phyloP scores from a whole-genome alignment of 345 rosid species.

The Cardiospermum halicacabum region DNA sequence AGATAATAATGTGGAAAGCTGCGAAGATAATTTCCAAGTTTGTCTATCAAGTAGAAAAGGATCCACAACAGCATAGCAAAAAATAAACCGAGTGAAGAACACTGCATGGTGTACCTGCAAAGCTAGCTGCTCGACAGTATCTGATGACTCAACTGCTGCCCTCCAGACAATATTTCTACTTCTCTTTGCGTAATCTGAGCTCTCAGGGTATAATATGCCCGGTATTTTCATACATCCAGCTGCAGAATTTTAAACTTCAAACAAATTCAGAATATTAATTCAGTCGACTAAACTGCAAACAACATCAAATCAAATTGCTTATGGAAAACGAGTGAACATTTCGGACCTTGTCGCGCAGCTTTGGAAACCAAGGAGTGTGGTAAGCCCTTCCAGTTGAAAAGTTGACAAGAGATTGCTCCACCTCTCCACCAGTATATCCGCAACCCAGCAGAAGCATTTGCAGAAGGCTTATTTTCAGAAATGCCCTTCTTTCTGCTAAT shows the following conservation, averaged over 20 bases:
- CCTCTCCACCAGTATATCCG: conserved; percentile 96
- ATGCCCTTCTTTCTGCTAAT: conserved; percentile 57
- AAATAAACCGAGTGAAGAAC: background rate
- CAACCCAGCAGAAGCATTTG: conserved; percentile 57
- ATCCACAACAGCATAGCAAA: background rate
- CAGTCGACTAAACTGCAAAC: conserved; percentile 19
- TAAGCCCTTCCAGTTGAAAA: conserved; percentile 82
- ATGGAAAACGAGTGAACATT: conserved; percentile 24
- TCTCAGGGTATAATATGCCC: conserved; percentile 79
- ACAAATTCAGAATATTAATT: conserved; percentile 36
- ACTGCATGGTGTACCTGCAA: conserved; percentile 52
- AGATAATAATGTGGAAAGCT: background rate
- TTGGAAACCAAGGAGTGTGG: conserved; percentile 61
- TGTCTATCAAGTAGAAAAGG: background rate
- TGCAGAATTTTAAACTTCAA: conserved; percentile 49
- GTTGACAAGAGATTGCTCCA: conserved; percentile 66
- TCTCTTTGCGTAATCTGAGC: conserved; percentile 82
- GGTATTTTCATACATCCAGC: conserved; percentile 70
- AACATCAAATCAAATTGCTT: conserved; percentile 3
- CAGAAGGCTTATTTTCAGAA: conserved; percentile 42
- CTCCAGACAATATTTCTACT: conserved; percentile 73
- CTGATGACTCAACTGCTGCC: conserved; percentile 91
- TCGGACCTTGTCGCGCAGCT: conserved; percentile 91
- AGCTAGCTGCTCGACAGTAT: conserved; percentile 77
- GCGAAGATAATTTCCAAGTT: background rate